These are phyloP conservation scores for Posidonia australis DNA, from an alignment of 106 monocot species.

Conservation along the genomic window DNA sequence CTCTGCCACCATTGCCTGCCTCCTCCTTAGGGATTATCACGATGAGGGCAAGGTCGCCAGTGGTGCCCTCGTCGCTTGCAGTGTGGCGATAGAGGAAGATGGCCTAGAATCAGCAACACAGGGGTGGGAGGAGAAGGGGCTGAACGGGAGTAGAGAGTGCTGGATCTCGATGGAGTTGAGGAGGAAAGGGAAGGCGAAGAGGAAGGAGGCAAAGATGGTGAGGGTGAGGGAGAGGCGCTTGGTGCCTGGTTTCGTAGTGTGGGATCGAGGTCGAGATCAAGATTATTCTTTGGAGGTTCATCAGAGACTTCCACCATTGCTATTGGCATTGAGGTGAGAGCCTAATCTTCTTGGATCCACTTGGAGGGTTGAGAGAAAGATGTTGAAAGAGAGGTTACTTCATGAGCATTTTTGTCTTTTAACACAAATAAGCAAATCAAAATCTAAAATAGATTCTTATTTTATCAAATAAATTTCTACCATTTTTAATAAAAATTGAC, in stretches of 20 bases:
- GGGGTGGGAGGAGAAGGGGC: constrained; percentile 38
- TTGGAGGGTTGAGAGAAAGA: too few relatives aligned
- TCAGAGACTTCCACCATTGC: constrained; percentile 3
- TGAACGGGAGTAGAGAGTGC: constrained; percentile 64
- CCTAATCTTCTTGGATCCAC: too few relatives aligned
- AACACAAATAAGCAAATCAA: too few relatives aligned
- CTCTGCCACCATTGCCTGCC: too few relatives aligned
- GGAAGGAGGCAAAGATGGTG: constrained; percentile 69
- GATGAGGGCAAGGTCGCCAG: constrained; percentile 8
- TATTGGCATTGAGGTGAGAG: too few relatives aligned
- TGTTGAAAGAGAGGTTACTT: too few relatives aligned
- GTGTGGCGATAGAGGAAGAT: constrained; percentile 33
- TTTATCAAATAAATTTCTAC: too few relatives aligned
- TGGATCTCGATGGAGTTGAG: constrained; percentile 76
- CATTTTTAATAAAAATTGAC: too few relatives aligned
- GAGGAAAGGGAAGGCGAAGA: constrained; percentile 53
- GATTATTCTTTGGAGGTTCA: background rate
- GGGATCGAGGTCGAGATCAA: background rate
- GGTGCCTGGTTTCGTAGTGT: constrained; percentile 34
- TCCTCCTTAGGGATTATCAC: too few relatives aligned
- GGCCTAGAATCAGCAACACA: constrained; percentile 49
- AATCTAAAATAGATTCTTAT: too few relatives aligned
- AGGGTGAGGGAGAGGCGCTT: constrained; percentile 74
- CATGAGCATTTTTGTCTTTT: too few relatives aligned
- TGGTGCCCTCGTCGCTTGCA: background rate